Conservation (phyloP, 1,284 basidiomycete genomes). For the Caloboletus firmus region DNA sequence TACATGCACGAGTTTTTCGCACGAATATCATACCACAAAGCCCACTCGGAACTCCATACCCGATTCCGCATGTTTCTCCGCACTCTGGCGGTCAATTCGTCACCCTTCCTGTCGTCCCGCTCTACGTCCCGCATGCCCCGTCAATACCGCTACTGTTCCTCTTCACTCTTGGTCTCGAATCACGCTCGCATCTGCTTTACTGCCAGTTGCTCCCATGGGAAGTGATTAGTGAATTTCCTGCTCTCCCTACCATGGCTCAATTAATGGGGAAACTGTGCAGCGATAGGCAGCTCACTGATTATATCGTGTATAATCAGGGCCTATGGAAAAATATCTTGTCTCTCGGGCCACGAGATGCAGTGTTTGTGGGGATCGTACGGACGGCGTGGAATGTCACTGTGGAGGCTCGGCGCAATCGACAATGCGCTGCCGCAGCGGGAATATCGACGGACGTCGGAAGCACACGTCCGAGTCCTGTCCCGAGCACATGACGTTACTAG, state of each 20-base stretch:
- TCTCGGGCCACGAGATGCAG: slow-evolving; percentile 38
- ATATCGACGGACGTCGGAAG: slow-evolving; percentile 14
- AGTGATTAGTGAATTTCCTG: slow-evolving; percentile 49
- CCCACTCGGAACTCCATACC: slow-evolving; percentile 34
- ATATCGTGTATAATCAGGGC: slow-evolving; percentile 40
- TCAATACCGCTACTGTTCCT: slow-evolving; percentile 36
- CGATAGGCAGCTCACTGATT: slow-evolving; percentile 32
- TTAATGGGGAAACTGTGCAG: slow-evolving; percentile 36
- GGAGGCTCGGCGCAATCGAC: slow-evolving; percentile 40
- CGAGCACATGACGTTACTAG: slow-evolving; percentile 19
- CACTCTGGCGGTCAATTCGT: slow-evolving; percentile 19
- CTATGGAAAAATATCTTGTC: slow-evolving; percentile 47
- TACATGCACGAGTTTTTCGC: slow-evolving; percentile 44
- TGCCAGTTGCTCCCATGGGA: slow-evolving; percentile 40
- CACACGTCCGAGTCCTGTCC: slow-evolving; percentile 5
- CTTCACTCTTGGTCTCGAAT: slow-evolving; percentile 35
- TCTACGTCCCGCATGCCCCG: slow-evolving; percentile 33
- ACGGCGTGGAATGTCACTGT: slow-evolving; percentile 46
- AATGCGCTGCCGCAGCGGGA: slow-evolving; percentile 13
- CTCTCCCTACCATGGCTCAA: slow-evolving; percentile 55
- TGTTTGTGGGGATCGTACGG: slow-evolving; percentile 38
- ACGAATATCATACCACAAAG: slow-evolving; percentile 38
- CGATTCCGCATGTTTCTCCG: slow-evolving; percentile 31
- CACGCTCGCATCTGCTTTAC: slow-evolving; percentile 35
- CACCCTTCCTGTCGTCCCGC: slow-evolving; percentile 36